Percentiles rank a stretch among this genome's conserved stretches.
Conservation (phyloP, 768 basidiomycete genomes). For the Podaxis sp. region DNA sequence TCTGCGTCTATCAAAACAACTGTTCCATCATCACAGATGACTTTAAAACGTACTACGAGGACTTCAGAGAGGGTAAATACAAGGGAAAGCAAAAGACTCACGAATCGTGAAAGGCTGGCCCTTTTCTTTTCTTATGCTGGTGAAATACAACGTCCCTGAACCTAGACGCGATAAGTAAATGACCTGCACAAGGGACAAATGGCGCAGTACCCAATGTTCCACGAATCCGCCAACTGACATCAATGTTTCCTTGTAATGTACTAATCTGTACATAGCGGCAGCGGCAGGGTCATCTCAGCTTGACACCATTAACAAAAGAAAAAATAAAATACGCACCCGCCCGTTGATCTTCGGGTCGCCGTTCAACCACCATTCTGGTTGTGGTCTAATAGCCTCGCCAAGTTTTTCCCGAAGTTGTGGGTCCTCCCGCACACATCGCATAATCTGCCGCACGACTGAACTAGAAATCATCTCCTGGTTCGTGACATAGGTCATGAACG, state of each 20-base stretch:
- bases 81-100: constrained; percentile 35
- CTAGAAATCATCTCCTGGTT: constrained; percentile 79
- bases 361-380: constrained; percentile 73
- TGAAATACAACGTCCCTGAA: constrained; percentile 79
- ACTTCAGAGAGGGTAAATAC: not conserved
- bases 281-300: not conserved
- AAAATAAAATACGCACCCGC: constrained; percentile 42
- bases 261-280: constrained; percentile 49
- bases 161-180: constrained; percentile 32
- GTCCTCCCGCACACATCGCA: constrained; percentile 57
- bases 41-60: constrained; percentile 57
- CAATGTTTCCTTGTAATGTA: constrained; percentile 72
- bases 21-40: constrained; percentile 61
- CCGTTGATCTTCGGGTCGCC: constrained; percentile 73
- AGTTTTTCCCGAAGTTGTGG: constrained; percentile 47
- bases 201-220: constrained; percentile 58
- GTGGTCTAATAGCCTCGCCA: constrained; percentile 64
- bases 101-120: constrained; percentile 66
- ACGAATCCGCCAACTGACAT: constrained; percentile 72
- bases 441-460: constrained; percentile 67
- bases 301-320: not conserved
- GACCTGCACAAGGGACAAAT: not conserved
- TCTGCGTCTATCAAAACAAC: constrained; percentile 41
- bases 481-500: constrained; percentile 65
- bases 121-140: constrained; percentile 76